Conservation (phyloP, 1,284 basidiomycete genomes). For the Mycocalia duriaeana region DNA sequence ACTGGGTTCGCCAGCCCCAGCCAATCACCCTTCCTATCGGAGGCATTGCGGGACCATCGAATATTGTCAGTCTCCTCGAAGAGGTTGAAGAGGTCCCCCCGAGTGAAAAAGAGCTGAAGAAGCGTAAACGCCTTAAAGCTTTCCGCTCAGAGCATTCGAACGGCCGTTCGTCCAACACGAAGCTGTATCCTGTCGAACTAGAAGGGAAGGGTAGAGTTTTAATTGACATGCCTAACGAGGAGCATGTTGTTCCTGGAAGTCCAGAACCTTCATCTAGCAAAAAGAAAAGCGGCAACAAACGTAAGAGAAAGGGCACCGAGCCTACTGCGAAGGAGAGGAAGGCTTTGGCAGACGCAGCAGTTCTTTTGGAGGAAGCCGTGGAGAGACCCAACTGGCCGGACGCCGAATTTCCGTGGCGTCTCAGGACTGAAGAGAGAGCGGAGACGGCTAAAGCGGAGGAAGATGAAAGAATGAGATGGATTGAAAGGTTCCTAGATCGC, state of each 20-base stretch:
- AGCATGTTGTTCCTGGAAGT: slow-evolving; percentile 14
- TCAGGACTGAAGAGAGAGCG: slow-evolving; percentile 48
- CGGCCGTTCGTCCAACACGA: slow-evolving; percentile 22
- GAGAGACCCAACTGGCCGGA: slow-evolving; percentile 72
- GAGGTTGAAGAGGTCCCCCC: slow-evolving; percentile 33
- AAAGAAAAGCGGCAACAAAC: slow-evolving; percentile 28
- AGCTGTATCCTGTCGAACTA: slow-evolving; percentile 54
- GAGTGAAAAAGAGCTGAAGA: slow-evolving; percentile 58
- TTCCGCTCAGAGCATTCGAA: slow-evolving; percentile 36
- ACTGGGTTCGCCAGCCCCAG: slow-evolving; percentile 49
- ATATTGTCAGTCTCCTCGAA: slow-evolving; percentile 30
- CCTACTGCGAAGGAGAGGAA: slow-evolving; percentile 25
- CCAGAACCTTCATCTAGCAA: slow-evolving; percentile 28
- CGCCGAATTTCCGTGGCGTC: slow-evolving; percentile 67
- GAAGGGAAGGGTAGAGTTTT: slow-evolving; percentile 65
- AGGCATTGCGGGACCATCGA: slow-evolving; percentile 35
- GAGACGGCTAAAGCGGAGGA: slow-evolving; percentile 47
- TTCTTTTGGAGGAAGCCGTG: slow-evolving; percentile 19
- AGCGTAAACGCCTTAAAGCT: slow-evolving; percentile 58
- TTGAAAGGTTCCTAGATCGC: slow-evolving; percentile 55
- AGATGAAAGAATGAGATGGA: slow-evolving; percentile 52
- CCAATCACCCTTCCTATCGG: slow-evolving; percentile 38
- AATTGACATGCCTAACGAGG: slow-evolving; percentile 41
- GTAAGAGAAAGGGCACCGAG: slow-evolving; percentile 33
- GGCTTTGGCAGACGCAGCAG: slow-evolving; percentile 14